phyloP scores from a whole-genome alignment of 805 yeast genomes.

The Debaryomyces prosopidis region DNA sequence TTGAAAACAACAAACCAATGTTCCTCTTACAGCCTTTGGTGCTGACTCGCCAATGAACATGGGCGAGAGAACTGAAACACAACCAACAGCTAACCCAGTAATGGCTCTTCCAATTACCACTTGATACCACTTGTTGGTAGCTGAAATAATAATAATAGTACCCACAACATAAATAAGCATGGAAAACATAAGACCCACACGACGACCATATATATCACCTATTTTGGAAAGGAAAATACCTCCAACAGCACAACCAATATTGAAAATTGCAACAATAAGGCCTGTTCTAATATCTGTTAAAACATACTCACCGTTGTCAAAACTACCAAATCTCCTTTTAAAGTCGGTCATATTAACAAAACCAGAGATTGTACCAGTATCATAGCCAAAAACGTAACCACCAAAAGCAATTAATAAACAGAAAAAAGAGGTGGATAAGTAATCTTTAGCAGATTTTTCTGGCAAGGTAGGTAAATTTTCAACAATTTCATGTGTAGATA shows the following conservation, averaged over 20 bases:
- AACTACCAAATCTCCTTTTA: conserved; percentile 50
- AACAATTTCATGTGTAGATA: conserved; percentile 1
- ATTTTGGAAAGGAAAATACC: conserved; percentile 57
- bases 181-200: conserved; percentile 51
- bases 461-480: conserved; percentile 15
- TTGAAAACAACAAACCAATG: conserved; percentile 68
- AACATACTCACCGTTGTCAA: conserved; percentile 37
- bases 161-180: conserved; percentile 62
- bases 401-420: conserved; percentile 68
- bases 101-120: conserved; percentile 61
- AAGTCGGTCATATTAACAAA: conserved; percentile 63
- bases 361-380: conserved; percentile 77
- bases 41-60: conserved; percentile 68
- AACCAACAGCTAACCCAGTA: conserved; percentile 79
- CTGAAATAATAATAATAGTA: conserved; percentile 57
- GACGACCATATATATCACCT: conserved; percentile 64
- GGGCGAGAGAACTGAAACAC: conserved; percentile 67
- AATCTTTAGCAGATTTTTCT: conserved; percentile 27
- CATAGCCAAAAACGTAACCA: conserved; percentile 77
- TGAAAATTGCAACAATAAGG: conserved; percentile 55
- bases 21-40: conserved; percentile 71
- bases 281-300: conserved; percentile 50
- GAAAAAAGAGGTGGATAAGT: conserved; percentile 32
- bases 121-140: conserved; percentile 59
- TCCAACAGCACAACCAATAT: conserved; percentile 72